Evolutionary conservation across 306 rosid genomes (phyloP), one percentile per base, ranked within the genome.

Genomic region (Ziziphus jujuba): DNA sequence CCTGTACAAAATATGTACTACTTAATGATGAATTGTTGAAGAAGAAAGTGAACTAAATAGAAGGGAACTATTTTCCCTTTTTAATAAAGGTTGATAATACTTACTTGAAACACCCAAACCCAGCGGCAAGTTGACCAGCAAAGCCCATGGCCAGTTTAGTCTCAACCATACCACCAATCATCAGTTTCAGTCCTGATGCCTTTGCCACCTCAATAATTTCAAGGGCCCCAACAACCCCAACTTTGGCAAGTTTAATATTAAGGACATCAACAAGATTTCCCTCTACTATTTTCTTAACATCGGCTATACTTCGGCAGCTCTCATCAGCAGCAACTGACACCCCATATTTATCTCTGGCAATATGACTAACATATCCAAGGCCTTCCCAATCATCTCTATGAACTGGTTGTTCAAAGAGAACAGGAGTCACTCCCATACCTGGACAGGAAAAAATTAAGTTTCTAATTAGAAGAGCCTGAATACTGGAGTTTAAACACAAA

Each of bases 301-400:
- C 97, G 49, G 8, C 70, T 67, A 86, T 23, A 75, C 87, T 71
- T 67, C 90, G 82, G 72, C 97, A 86, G 71, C 99, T 90, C 88
- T 93, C 99, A 65, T 93, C 98, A 55, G 98, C 97, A 56, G 96
- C 98, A 81, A 88, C 91, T 56, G 89, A 88, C 54, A 93, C 82
- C 34, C 96, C 95, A 59, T 84, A 93, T 60, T 73, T 86, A 21
- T 88, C 86, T 79, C 87, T 77, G 1, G 97, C 89, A 33, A 86
- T 55, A 1, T 9, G 75, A 70, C 82, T 77, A 6, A 93, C 97
- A 69, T 81, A 59, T 70, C 89, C 91, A 63, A 93, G 98, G 63
- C 98, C 98, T 63, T 93, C 96, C 98, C 98, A 93, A 75, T 93
- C 96, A 77, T 93, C 96, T 80, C 97, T 83, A 50, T 93, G 90